Evolutionary conservation across 2,329 filamentous ascomycete species (phyloP), one percentile per base, ranked within the genome.

Genomic region (Thelonectria discophora): DNA sequence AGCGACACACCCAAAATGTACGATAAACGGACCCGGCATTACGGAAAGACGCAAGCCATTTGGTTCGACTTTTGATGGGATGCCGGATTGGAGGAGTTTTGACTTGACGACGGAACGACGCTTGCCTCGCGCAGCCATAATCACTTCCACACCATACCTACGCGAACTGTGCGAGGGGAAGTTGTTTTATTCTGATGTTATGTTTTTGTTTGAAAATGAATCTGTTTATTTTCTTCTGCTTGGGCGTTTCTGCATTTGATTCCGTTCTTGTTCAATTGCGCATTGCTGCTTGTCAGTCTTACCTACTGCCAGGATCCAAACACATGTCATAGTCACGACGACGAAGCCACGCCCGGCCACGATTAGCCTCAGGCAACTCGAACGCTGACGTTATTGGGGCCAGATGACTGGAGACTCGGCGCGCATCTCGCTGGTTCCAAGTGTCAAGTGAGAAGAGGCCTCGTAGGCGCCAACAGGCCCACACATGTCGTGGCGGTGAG

Each of bases 1-100:
- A 82, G 62, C 69, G 86, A 10, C 72, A 77, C 18, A 63, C 75
- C 43, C 76, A 52, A 69, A 20, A 13, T 68, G 57, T 63, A 45
- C 46, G 65, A 63, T 65, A 60, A 45, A 49, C 56, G 48, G 24
- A 21, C 46, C 40, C 63, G 68, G 66, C 69, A 67, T 72, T 70
- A 40, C n/a, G 54, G 51, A 12, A 59, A 45, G 20, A 57, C 13
- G 20, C 9, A 30, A 30, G 8, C 27, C 27, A 20, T 40, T 40
- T 30, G 32, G 12, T 37, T 15, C 15, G 12, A 37, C 34, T 37
- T 10, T 37, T 2, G 15, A 3, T 9, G 34, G 11, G 15, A 37
- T 37, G 15, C 15, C 15, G 11, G 34, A 13, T 37, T 6, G 32
- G 34, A 11, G 34, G 10, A 37, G 34, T 37, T 37, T 37, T 37